These are phyloP conservation scores for Isabelozyma pseudorhagii DNA, from an alignment of 805 yeast genomes.

Conservation along the genomic window DNA sequence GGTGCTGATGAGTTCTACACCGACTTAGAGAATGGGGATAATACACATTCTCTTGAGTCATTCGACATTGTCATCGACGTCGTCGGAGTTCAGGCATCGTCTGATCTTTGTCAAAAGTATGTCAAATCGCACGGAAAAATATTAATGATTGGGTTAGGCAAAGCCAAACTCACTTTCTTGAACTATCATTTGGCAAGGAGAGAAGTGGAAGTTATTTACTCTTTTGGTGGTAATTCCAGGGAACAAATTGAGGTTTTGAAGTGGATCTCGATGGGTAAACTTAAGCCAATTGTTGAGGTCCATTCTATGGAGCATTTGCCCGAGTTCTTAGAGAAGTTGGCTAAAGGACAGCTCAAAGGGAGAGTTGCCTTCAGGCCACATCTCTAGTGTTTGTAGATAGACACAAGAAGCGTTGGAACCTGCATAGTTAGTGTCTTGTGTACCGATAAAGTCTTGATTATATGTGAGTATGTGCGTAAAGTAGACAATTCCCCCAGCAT, in stretches of 20 bases:
- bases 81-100: constrained; percentile 31
- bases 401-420: too few species aligned
- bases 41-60: constrained; percentile 24
- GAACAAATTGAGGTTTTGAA: constrained; percentile 43
- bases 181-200: constrained; percentile 37
- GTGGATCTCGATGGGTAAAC: constrained; percentile 37
- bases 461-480: too few species aligned
- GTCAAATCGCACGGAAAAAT: constrained; percentile 35
- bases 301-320: constrained; percentile 35
- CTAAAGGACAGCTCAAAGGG: constrained; percentile 37
- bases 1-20: constrained; percentile 45
- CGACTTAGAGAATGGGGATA: constrained; percentile 16
- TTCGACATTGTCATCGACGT: constrained; percentile 42
- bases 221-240: constrained; percentile 43
- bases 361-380: constrained; percentile 38
- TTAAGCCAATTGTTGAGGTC: constrained; percentile 32
- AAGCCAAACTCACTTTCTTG: constrained; percentile 22
- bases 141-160: constrained; percentile 43
- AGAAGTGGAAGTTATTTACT: constrained; percentile 37
- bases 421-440: too few species aligned
- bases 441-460: too few species aligned
- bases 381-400: neutral
- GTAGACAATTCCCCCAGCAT: too few species aligned
- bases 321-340: constrained; percentile 29
- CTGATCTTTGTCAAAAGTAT: constrained; percentile 24